Evolutionary conservation across 768 basidiomycete genomes (phyloP).

Genomic region (Ephemerocybe angulata): DNA sequence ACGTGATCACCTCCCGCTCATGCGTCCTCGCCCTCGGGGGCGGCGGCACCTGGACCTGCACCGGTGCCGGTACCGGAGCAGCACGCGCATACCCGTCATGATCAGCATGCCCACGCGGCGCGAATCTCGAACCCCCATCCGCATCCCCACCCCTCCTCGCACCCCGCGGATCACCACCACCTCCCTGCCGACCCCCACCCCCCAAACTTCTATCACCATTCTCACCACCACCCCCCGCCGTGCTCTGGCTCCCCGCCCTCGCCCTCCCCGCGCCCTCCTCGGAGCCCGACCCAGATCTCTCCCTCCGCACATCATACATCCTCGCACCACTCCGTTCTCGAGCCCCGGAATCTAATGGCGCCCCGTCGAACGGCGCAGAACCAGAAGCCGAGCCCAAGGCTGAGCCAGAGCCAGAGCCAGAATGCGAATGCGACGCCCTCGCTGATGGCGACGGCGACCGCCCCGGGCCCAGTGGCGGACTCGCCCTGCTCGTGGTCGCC

Average conservation of each 20-base stretch:
- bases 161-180: not conserved
- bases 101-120: not conserved
- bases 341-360: too few species aligned
- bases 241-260: not conserved
- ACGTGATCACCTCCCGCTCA: slow-evolving; percentile 45
- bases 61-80: not conserved
- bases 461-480: not conserved
- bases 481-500: too few species aligned
- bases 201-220: not conserved
- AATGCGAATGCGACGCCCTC: not conserved
- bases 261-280: too few species aligned
- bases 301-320: too few species aligned
- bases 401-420: too few species aligned
- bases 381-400: too few species aligned
- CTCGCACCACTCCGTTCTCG: too few species aligned
- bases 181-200: not conserved
- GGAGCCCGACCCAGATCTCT: too few species aligned
- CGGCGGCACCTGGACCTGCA: not conserved
- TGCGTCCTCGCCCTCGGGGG: slow-evolving; percentile 10
- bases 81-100: not conserved
- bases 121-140: not conserved
- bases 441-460: slow-evolving; percentile 4
- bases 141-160: not conserved
- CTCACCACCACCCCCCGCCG: not conserved
- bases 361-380: too few species aligned